Percentiles rank a stretch among this genome's conserved stretches.
These are phyloP conservation scores for Trichophyton benhamiae DNA, from an alignment of 2,329 filamentous ascomycete species.

Conservation along the genomic window DNA sequence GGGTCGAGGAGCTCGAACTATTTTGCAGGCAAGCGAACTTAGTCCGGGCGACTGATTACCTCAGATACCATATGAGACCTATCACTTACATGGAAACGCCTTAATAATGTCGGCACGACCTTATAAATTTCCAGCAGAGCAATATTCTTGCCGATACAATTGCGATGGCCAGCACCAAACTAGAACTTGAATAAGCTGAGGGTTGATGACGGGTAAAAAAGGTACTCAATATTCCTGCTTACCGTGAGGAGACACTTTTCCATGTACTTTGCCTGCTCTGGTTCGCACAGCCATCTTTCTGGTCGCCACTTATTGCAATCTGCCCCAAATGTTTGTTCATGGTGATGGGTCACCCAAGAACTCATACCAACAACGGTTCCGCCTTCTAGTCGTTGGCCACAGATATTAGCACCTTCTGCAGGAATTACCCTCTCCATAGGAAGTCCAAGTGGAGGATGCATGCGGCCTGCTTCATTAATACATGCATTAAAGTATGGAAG, in stretches of 20 bases:
- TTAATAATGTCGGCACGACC: constrained; percentile 29
- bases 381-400: constrained; percentile 49
- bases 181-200: constrained; percentile 35
- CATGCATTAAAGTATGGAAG: constrained; percentile 66
- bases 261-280: constrained; percentile 12
- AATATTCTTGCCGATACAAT: constrained; percentile 37
- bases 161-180: constrained; percentile 43
- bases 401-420: constrained; percentile 49
- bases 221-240: constrained; percentile 5
- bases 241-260: background rate
- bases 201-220: constrained; percentile 21
- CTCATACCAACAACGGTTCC: constrained; percentile 65
- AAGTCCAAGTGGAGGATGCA: constrained; percentile 62
- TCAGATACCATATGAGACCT: background rate
- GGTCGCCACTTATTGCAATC: constrained; percentile 49
- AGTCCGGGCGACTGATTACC: background rate
- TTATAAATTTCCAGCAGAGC: constrained; percentile 20
- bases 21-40: background rate
- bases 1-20: background rate
- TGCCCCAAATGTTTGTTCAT: constrained; percentile 53
- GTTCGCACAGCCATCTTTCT: constrained; percentile 40
- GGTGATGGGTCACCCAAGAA: constrained; percentile 61
- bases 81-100: constrained; percentile 34
- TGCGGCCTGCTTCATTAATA: constrained; percentile 64
- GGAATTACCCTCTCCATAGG: constrained; percentile 64